phyloP scores from a whole-genome alignment of 2,329 filamentous ascomycete species.

The Aureobasidium sp. region DNA sequence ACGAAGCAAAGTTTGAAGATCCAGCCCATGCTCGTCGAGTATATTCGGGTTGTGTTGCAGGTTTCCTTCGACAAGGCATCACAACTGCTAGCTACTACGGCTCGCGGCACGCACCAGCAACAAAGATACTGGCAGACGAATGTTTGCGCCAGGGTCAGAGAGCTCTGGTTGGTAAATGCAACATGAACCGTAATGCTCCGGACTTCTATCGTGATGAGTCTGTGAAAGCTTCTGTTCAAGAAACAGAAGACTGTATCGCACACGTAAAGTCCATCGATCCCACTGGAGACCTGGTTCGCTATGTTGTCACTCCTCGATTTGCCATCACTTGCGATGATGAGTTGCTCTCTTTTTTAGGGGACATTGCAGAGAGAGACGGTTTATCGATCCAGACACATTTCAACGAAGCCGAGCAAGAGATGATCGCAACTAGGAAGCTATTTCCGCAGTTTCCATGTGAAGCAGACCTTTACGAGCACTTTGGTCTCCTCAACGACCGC shows the following conservation, averaged over 20 bases:
- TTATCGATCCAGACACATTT: slow-evolving; percentile 61
- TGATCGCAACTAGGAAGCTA: slow-evolving; percentile 46
- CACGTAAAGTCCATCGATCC: slow-evolving; percentile 22
- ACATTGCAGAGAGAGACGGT: slow-evolving; percentile 43
- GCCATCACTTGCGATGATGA: slow-evolving; percentile 53
- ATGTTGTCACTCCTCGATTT: slow-evolving; percentile 42
- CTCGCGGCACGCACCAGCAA: slow-evolving; percentile 50
- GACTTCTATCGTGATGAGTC: slow-evolving; percentile 27
- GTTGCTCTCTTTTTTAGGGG: slow-evolving; percentile 50
- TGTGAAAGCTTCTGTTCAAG: slow-evolving; percentile 19
- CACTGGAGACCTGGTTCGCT: slow-evolving; percentile 23
- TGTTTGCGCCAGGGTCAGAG: slow-evolving; percentile 50
- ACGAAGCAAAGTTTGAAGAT: slow-evolving; percentile 56
- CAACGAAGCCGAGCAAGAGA: slow-evolving; percentile 57
- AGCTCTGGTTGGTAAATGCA: slow-evolving; percentile 56
- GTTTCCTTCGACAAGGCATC: slow-evolving; percentile 55
- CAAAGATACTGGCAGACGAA: slow-evolving; percentile 49
- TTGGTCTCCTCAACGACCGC: slow-evolving; percentile 47
- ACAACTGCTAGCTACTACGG: slow-evolving; percentile 58
- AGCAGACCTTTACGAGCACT: slow-evolving; percentile 53
- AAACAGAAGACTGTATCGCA: slow-evolving; percentile 25
- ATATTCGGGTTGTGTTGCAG: slow-evolving; percentile 50
- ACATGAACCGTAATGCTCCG: slow-evolving; percentile 49
- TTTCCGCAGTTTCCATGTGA: slow-evolving; percentile 53
- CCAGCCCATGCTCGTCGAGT: slow-evolving; percentile 24